Conservation (phyloP, 148 eudicot genomes). For the Chenopodium quinoa region DNA sequence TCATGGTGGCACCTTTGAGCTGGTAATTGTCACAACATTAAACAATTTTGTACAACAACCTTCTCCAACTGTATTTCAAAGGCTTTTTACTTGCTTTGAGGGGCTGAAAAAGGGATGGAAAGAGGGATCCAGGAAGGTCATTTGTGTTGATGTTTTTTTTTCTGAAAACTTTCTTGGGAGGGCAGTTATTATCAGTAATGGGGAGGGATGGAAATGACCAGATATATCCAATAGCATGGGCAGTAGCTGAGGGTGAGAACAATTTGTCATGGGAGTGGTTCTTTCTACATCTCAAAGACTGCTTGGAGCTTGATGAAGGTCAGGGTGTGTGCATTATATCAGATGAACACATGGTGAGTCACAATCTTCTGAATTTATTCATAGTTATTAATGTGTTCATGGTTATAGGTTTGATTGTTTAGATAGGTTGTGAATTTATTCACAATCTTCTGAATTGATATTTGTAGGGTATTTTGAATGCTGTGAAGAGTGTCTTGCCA, state of each 20-base stretch:
- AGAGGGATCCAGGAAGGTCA: background rate
- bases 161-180: background rate
- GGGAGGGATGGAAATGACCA: background rate
- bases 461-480: background rate
- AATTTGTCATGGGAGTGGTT: background rate
- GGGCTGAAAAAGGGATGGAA: background rate
- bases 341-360: background rate
- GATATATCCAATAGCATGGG: background rate
- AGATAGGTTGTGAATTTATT: too few species aligned
- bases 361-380: too few species aligned
- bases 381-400: too few species aligned
- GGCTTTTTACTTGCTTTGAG: background rate
- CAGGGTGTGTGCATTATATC: background rate
- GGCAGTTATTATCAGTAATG: background rate
- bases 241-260: background rate
- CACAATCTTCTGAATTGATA: too few species aligned
- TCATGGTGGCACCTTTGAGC: background rate
- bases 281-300: background rate
- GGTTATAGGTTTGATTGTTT: too few species aligned
- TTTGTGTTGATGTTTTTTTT: background rate
- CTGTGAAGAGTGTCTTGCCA: background rate
- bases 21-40: background rate
- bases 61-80: background rate
- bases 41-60: too few species aligned
- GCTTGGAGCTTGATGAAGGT: background rate